Evolutionary conservation across 1,284 basidiomycete species (phyloP).

Genomic region (Marasmius sp.): DNA sequence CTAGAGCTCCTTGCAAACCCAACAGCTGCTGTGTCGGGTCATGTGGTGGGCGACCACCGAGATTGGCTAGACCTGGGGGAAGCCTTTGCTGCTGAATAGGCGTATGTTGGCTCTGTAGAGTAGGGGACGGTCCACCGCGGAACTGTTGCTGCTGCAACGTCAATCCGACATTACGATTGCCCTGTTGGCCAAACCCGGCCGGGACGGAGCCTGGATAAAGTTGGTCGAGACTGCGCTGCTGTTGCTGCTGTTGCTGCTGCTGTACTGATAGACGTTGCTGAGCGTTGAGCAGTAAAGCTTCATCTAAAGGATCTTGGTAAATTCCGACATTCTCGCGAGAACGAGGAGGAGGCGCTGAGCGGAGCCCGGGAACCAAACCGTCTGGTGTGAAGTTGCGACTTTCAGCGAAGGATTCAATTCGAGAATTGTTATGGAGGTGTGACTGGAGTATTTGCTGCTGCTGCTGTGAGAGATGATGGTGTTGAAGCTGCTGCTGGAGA

Average conservation of each 20-base stretch:
- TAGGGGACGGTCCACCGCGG: slow-evolving; percentile 68
- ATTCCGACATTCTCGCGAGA: slow-evolving; percentile 55
- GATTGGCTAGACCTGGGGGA: slow-evolving; percentile 80
- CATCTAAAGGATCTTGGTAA: slow-evolving; percentile 62
- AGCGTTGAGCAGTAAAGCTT: slow-evolving; percentile 56
- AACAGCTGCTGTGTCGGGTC: slow-evolving; percentile 65
- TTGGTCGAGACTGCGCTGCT: slow-evolving; percentile 53
- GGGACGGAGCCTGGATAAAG: slow-evolving; percentile 52
- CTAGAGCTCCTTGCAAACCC: slow-evolving; percentile 44
- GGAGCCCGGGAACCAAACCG: slow-evolving; percentile 79
- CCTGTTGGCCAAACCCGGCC: slow-evolving; percentile 53
- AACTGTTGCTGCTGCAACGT: slow-evolving; percentile 63
- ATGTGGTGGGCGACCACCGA: slow-evolving; percentile 77
- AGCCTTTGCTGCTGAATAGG: slow-evolving; percentile 53
- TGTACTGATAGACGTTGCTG: slow-evolving; percentile 47
- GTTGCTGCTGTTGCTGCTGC: slow-evolving; percentile 33
- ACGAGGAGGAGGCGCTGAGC: slow-evolving; percentile 60
- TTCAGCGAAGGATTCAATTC: slow-evolving; percentile 69
- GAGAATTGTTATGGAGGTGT: slow-evolving; percentile 35
- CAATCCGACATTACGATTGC: slow-evolving; percentile 51
- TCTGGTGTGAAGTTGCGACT: slow-evolving; percentile 78
- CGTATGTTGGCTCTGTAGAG: slow-evolving; percentile 42
- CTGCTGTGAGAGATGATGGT: slow-evolving; percentile 36
- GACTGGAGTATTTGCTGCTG: slow-evolving; percentile 42
- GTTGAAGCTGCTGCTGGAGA: slow-evolving; percentile 39